Conservation (phyloP, 139 green algal species). For the Ettlia oleoabundans region DNA sequence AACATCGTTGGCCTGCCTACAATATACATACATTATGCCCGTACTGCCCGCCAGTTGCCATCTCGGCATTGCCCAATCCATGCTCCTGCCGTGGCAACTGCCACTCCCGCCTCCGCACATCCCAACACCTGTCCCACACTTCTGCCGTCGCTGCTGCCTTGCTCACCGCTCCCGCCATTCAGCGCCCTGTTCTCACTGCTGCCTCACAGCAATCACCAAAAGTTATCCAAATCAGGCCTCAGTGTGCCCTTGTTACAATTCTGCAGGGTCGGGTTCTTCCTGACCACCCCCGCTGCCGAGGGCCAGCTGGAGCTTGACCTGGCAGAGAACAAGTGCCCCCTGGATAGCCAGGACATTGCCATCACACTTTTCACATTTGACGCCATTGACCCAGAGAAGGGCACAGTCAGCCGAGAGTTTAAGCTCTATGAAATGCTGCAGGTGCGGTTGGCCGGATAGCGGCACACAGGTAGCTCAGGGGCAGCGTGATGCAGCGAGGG, state of each 20-base stretch:
- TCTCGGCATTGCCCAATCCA: too few relatives aligned
- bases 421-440: constrained; percentile 29
- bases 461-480: neutral
- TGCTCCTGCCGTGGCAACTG: too few relatives aligned
- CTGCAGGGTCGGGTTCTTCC: constrained; percentile 67
- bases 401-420: constrained; percentile 21
- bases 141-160: neutral
- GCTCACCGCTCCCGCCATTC: neutral
- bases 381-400: constrained; percentile 43
- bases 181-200: neutral
- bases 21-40: neutral
- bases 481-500: too few relatives aligned
- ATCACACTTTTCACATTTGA: constrained; percentile 68
- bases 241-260: neutral
- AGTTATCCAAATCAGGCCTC: too few relatives aligned
- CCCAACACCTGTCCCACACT: neutral
- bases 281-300: constrained; percentile 68
- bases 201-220: too few relatives aligned
- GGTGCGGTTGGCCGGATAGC: neutral
- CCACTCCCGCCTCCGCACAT: too few relatives aligned
- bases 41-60: too few relatives aligned
- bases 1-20: neutral
- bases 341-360: constrained; percentile 60
- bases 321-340: constrained; percentile 55
- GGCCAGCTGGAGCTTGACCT: constrained; percentile 65